Conservation (phyloP, 805 yeast species). For the Candida tibetensis region DNA sequence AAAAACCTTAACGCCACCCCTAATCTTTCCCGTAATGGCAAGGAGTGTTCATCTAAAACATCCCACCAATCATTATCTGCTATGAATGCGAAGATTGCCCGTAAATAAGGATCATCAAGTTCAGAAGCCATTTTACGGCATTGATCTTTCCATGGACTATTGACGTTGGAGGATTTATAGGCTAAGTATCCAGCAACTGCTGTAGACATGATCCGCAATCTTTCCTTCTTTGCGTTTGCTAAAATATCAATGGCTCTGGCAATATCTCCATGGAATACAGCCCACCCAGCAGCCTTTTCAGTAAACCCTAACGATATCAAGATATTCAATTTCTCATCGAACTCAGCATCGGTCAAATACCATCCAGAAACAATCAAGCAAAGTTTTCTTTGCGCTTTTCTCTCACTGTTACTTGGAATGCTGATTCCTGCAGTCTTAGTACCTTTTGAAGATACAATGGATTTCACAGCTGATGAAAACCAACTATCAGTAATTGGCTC, state of each 20-base stretch:
- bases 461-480: constrained; percentile 49
- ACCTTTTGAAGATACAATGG: constrained; percentile 49
- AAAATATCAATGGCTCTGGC: constrained; percentile 76
- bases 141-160: constrained; percentile 89
- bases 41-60: constrained; percentile 82
- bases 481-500: constrained; percentile 33
- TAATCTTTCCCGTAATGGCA: constrained; percentile 82
- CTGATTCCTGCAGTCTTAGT: constrained; percentile 46
- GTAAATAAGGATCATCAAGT: constrained; percentile 79
- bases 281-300: constrained; percentile 97
- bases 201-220: constrained; percentile 77
- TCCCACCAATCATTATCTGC: constrained; percentile 97
- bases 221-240: constrained; percentile 67
- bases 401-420: constrained; percentile 44
- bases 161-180: constrained; percentile 53
- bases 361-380: constrained; percentile 88
- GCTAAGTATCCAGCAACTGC: constrained; percentile 90
- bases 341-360: constrained; percentile 74
- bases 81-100: constrained; percentile 90
- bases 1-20: constrained; percentile 89
- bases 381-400: constrained; percentile 65
- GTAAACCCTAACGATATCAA: constrained; percentile 58
- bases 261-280: constrained; percentile 89
- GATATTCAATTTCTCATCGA: constrained; percentile 62
- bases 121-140: constrained; percentile 88